Conservation (phyloP, 2,329 filamentous ascomycete genomes). For the Sporothrix variecibatus region DNA sequence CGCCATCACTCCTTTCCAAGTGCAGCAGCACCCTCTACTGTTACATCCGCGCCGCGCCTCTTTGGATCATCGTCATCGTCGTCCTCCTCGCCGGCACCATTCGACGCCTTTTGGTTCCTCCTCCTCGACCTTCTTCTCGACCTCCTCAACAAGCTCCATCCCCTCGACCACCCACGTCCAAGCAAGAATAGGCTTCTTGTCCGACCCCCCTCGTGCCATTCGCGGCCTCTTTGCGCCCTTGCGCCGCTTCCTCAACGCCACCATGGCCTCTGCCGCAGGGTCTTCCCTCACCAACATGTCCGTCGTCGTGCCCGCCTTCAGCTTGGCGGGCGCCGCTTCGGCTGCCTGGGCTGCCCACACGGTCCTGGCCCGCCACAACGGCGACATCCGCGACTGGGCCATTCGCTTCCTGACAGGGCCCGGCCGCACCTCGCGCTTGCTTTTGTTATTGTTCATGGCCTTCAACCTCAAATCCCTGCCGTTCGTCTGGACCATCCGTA, state of each 20-base stretch:
- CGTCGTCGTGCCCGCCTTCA: constrained; percentile 44
- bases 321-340: constrained; percentile 46
- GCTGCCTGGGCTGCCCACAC: constrained; percentile 48
- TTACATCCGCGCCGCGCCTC: constrained; percentile 43
- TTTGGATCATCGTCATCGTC: constrained; percentile 47
- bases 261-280: constrained; percentile 4
- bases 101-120: constrained; percentile 19
- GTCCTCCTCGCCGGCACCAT: constrained; percentile 39
- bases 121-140: neutral
- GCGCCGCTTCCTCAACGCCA: neutral
- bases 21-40: constrained; percentile 48
- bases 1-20: constrained; percentile 39
- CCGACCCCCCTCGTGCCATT: neutral
- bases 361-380: constrained; percentile 40
- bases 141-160: neutral
- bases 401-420: constrained; percentile 55
- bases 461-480: constrained; percentile 75
- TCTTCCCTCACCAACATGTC: constrained; percentile 36
- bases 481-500: constrained; percentile 65
- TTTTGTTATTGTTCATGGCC: constrained; percentile 57
- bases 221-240: neutral
- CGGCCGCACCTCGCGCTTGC: constrained; percentile 54
- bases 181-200: neutral
- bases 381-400: constrained; percentile 45
- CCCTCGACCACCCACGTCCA: neutral